Evolutionary conservation across 2,329 filamentous ascomycete genomes (phyloP).

Genomic region (Shiraia sp.): DNA sequence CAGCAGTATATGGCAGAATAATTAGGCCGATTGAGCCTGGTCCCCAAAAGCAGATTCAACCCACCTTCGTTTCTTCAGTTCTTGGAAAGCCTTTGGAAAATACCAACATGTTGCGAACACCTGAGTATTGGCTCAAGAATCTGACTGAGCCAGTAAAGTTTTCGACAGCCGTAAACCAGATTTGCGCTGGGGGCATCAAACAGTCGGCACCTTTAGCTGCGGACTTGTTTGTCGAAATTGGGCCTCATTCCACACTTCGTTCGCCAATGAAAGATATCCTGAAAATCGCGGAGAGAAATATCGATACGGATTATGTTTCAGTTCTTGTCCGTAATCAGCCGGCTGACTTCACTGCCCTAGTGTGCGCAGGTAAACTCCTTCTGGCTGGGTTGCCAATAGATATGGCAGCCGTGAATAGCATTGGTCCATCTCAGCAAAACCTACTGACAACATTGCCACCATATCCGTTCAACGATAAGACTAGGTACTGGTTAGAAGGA

Average conservation of each 20-base stretch:
- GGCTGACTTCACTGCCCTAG: conserved; percentile 10
- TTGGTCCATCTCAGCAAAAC: not conserved
- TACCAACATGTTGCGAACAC: conserved; percentile 1
- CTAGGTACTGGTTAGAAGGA: conserved; percentile 15
- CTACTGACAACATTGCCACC: conserved; percentile 10
- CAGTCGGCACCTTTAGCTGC: not conserved
- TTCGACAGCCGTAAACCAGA: conserved; percentile 22
- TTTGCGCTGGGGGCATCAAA: not conserved
- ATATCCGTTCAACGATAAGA: conserved; percentile 15
- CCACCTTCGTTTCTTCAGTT: conserved; percentile 11
- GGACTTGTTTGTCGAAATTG: conserved; percentile 19
- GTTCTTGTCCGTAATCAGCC: conserved; percentile 8
- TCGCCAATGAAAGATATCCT: conserved; percentile 14
- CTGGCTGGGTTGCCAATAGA: conserved; percentile 4
- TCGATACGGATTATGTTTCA: conserved; percentile 12
- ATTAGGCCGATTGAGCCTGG: conserved; percentile 5
- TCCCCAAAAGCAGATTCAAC: not conserved
- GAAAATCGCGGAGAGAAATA: conserved; percentile 1
- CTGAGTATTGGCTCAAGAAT: conserved; percentile 21
- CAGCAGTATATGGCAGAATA: conserved; percentile 15
- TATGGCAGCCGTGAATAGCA: conserved; percentile 6
- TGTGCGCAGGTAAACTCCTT: conserved; percentile 11
- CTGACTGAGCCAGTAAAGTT: conserved; percentile 17
- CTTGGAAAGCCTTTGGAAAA: conserved; percentile 7
- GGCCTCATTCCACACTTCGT: conserved; percentile 19